Conservation (phyloP, 139 green algal species). For the Coelastrella sp. region DNA sequence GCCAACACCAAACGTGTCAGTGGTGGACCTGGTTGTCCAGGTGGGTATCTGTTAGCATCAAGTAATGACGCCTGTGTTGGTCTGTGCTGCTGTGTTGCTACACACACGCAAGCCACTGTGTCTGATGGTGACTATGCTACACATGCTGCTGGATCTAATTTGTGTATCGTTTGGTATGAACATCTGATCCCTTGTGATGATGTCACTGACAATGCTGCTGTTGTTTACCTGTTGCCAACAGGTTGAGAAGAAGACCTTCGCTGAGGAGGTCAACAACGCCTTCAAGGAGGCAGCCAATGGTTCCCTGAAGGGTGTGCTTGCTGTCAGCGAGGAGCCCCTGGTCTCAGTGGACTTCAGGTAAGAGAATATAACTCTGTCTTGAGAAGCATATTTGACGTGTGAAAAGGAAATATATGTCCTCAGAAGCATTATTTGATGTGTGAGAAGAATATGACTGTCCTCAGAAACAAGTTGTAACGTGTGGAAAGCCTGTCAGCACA, state of each 20-base stretch:
- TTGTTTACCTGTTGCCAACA: slow-evolving; percentile 53
- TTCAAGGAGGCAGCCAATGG: slow-evolving; percentile 92
- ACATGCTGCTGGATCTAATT: too few relatives aligned
- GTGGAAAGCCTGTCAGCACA: too few relatives aligned
- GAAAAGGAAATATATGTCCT: too few relatives aligned
- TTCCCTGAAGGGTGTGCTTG: slow-evolving; percentile 92
- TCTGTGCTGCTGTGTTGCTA: not conserved
- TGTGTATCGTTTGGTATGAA: too few relatives aligned
- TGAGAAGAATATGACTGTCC: too few relatives aligned
- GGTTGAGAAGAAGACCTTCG: slow-evolving; percentile 99
- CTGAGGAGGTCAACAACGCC: slow-evolving; percentile 98
- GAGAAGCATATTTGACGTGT: too few relatives aligned
- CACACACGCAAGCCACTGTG: not conserved
- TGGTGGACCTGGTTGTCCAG: slow-evolving; percentile 98
- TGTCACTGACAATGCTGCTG: not conserved
- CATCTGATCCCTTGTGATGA: not conserved
- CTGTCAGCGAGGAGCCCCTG: slow-evolving; percentile 92
- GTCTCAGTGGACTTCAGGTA: slow-evolving; percentile 96
- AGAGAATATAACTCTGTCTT: not conserved
- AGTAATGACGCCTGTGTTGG: not conserved
- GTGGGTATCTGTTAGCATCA: too few relatives aligned
- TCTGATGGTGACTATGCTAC: too few relatives aligned
- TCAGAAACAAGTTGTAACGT: too few relatives aligned
- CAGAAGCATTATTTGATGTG: too few relatives aligned
- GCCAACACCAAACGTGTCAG: slow-evolving; percentile 98